These are phyloP conservation scores for Lolium multiflorum DNA, from an alignment of 176 grass and related monocot genomes.

Conservation along the genomic window DNA sequence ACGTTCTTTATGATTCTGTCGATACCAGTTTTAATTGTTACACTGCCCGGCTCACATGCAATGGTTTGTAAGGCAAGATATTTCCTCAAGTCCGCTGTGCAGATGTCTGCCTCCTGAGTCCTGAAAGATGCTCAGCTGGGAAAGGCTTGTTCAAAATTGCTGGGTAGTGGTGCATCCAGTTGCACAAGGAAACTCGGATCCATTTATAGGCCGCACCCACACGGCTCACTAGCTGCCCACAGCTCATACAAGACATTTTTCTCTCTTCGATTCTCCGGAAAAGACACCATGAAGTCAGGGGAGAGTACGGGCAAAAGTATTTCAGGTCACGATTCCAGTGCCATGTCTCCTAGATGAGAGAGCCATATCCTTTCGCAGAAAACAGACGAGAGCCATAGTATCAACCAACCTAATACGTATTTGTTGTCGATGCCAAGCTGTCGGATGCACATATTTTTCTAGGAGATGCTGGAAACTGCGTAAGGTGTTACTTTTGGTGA, in stretches of 20 bases:
- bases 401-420: background rate
- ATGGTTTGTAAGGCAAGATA: background rate
- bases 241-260: background rate
- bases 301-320: background rate
- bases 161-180: background rate
- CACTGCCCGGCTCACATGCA: background rate
- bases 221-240: background rate
- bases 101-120: background rate
- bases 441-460: too few species aligned
- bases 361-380: background rate
- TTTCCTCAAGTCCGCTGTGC: background rate
- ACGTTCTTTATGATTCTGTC: background rate
- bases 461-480: too few species aligned
- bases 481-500: too few species aligned
- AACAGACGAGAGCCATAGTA: too few species aligned
- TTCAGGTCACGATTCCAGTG: background rate
- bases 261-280: background rate
- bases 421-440: too few species aligned
- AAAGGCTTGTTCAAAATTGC: background rate
- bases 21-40: background rate
- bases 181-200: background rate
- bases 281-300: background rate
- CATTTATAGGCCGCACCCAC: background rate
- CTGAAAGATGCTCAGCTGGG: background rate
- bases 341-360: background rate